phyloP scores from a whole-genome alignment of 306 rosid genomes.

The Fagus sylvatica region DNA sequence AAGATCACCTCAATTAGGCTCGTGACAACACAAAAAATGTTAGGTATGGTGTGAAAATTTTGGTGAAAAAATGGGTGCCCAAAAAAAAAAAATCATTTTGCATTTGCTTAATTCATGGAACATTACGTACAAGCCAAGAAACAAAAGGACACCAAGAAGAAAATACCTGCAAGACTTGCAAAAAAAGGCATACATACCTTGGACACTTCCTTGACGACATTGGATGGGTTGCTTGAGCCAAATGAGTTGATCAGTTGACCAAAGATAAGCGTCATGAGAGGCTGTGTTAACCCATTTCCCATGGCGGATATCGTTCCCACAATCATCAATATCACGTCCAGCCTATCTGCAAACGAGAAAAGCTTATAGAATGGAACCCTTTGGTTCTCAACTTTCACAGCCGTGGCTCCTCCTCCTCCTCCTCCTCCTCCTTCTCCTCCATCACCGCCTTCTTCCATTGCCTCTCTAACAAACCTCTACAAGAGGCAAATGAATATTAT shows the following conservation, averaged over 20 bases:
- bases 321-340: conserved; percentile 54
- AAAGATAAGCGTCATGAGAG: conserved; percentile 65
- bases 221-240: conserved; percentile 38
- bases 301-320: conserved; percentile 53
- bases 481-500: too few relatives aligned
- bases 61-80: too few relatives aligned
- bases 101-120: too few relatives aligned
- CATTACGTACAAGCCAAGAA: background rate
- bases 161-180: background rate
- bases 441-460: background rate
- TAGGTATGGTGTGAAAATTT: too few relatives aligned
- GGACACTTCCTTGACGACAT: conserved; percentile 41
- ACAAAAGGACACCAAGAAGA: background rate
- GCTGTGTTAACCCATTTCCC: conserved; percentile 62
- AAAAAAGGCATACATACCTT: conserved; percentile 33
- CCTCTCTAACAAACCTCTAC: background rate
- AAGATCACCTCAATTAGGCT: too few relatives aligned
- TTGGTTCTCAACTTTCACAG: conserved; percentile 14
- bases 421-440: background rate
- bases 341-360: conserved; percentile 62
- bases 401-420: background rate
- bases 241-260: conserved; percentile 62
- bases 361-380: conserved; percentile 60
- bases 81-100: too few relatives aligned
- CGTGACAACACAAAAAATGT: too few relatives aligned